phyloP scores from a whole-genome alignment of 108 stramenopile species.

The Nitzschia sp. region DNA sequence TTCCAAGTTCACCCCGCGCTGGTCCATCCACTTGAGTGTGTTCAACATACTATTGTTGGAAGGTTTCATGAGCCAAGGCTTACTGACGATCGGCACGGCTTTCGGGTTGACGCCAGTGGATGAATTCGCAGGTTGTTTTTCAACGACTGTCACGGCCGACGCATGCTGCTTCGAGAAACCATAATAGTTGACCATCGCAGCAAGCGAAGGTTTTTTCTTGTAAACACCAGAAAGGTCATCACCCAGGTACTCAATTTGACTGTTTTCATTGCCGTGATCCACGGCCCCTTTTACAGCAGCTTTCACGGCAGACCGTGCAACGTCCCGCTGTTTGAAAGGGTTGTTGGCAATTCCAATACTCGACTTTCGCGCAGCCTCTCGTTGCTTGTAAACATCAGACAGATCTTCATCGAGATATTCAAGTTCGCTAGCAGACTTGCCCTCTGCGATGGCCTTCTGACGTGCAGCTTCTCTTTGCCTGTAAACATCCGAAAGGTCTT shows the following conservation, averaged over 20 bases:
- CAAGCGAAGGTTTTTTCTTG: conserved; percentile 16
- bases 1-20: conserved; percentile 9
- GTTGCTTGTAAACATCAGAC: conserved; percentile 1
- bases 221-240: too few species aligned
- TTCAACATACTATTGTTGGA: conserved; percentile 5
- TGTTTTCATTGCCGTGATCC: too few species aligned
- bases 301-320: too few species aligned
- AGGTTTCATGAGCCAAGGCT: neutral
- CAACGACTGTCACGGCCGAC: neutral
- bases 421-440: neutral
- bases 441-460: too few species aligned
- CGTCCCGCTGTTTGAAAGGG: too few species aligned
- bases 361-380: too few species aligned
- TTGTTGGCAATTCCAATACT: too few species aligned
- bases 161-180: conserved; percentile 3
- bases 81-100: too few species aligned
- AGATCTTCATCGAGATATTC: conserved; percentile 12
- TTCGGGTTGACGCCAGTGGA: neutral
- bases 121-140: neutral
- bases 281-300: too few species aligned
- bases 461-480: neutral
- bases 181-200: conserved; percentile 23
- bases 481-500: conserved; percentile 18
- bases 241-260: too few species aligned
- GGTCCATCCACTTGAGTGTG: conserved; percentile 18